These are phyloP conservation scores for Trichoderma citrinoviride DNA, from an alignment of 2,329 filamentous ascomycete genomes.

Conservation along the genomic window DNA sequence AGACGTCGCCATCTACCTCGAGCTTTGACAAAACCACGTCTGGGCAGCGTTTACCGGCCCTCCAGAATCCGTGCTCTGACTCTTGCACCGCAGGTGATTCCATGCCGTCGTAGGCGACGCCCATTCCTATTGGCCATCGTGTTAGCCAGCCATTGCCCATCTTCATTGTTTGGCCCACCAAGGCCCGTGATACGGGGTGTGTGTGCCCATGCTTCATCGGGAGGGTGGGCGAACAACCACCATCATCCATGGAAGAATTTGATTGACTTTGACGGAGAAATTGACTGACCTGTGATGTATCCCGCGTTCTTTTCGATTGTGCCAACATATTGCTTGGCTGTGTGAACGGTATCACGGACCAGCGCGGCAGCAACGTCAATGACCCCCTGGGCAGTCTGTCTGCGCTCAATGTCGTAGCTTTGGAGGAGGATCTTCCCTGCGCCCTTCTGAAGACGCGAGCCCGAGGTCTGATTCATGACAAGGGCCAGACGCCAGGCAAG, in stretches of 20 bases:
- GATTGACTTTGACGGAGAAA: not conserved
- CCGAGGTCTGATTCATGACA: conserved; percentile 27
- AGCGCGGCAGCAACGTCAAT: conserved; percentile 47
- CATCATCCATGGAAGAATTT: not conserved
- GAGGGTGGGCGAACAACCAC: not conserved
- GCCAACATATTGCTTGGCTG: conserved; percentile 46
- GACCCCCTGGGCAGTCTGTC: conserved; percentile 43
- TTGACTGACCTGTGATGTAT: conserved; percentile 44
- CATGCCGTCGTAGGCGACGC: conserved; percentile 40
- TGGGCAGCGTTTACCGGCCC: conserved; percentile 39
- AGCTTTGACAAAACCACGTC: conserved; percentile 33
- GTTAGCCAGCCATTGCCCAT: not conserved
- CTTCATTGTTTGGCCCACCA: not conserved
- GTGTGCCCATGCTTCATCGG: not conserved
- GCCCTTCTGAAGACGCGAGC: conserved; percentile 25
- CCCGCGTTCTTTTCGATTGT: conserved; percentile 48
- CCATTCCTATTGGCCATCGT: conserved; percentile 35
- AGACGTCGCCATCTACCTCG: conserved; percentile 22
- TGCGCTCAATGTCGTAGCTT: conserved; percentile 46
- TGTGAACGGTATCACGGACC: conserved; percentile 44
- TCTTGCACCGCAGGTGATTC: conserved; percentile 37
- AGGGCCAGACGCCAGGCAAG: conserved; percentile 51
- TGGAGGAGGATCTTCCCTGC: conserved; percentile 33
- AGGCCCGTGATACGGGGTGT: not conserved
- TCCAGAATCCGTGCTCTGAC: conserved; percentile 38